A percentile compares a stretch with the other conserved stretches of the same genome.
These are phyloP conservation scores for Aleurites moluccanus DNA, from an alignment of 441 rosid species.

Conservation along the genomic window DNA sequence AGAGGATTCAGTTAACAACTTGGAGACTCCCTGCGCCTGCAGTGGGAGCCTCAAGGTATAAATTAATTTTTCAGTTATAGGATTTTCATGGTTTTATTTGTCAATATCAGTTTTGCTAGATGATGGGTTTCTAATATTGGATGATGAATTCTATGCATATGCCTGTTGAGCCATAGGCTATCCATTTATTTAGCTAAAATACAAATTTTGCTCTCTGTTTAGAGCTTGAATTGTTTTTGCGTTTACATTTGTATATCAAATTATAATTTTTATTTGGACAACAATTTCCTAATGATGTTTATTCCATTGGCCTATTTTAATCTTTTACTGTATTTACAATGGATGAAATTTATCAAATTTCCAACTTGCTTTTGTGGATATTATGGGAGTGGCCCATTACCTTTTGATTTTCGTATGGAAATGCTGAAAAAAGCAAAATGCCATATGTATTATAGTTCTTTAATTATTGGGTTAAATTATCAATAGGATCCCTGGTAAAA, in stretches of 20 bases:
- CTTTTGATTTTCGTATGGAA: too few relatives aligned
- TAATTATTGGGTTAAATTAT: not conserved
- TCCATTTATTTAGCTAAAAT: too few relatives aligned
- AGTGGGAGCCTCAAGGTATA: slow-evolving; percentile 88
- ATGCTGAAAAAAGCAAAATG: not conserved
- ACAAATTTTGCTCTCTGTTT: too few relatives aligned
- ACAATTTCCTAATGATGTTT: not conserved
- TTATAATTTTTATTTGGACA: not conserved
- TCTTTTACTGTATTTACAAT: not conserved
- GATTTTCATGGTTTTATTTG: too few relatives aligned
- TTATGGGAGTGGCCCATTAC: not conserved
- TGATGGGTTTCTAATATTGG: too few relatives aligned
- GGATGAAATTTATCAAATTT: not conserved
- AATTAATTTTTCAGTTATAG: not conserved
- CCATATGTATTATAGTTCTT: not conserved
- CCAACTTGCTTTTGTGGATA: not conserved
- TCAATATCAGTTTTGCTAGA: too few relatives aligned
- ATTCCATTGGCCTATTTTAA: not conserved
- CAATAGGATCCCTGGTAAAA: not conserved
- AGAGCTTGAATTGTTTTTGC: too few relatives aligned
- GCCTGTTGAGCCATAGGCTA: too few relatives aligned
- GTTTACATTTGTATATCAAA: not conserved
- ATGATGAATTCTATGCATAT: too few relatives aligned
- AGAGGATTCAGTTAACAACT: slow-evolving; percentile 63
- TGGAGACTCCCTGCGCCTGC: slow-evolving; percentile 91